Evolutionary conservation across 495 filamentous ascomycete genomes (phyloP), one percentile per base, ranked within the genome.

Genomic region (Jackrogersella minutella): DNA sequence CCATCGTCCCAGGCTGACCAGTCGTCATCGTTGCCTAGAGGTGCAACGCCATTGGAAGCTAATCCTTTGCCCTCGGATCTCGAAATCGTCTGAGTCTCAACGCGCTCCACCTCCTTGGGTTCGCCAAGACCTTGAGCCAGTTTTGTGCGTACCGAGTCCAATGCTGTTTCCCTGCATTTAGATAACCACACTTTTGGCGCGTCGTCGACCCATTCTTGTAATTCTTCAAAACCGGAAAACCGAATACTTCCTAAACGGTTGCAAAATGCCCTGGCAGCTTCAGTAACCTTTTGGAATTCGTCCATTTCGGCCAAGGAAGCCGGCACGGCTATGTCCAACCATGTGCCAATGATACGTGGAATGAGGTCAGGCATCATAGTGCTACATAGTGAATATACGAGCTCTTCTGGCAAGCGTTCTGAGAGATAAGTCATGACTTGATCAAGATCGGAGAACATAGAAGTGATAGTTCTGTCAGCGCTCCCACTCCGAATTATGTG

Each of bases 151-250:
- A 95, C 86, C 17, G 82, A 81, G 65, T 92, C 87, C 30, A 99
- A 79, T 2, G 90, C 88, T 37, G 84, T 83, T 65, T 95, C 92
- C 58, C 88, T 88, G 58, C 91, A 88, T 72, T 91, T 93, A n/a
- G 87, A 85, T 17, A 97, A 81, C 95, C 95, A 99, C 10, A 93
- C 84, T 19, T 85, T 85, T 4, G 94, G 90, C 5, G 89, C 90
- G 47, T 87, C 86, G 28, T 89, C 86, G 0, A 90, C 86, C 95
- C 95, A 99, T 37, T 91, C 88, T 8, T 86, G 80, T 54, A 98
- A 75, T 16, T 87, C 85, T 58, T 86, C 83, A 19, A 90, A 83
- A 16, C 90, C 91, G 22, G 83, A 82, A 86, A 91, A 93, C 0
- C 84, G 81, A 10, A 90, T 78, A 0, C 77, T 75, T 41, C 88